Evolutionary conservation across 2,329 filamentous ascomycete genomes (phyloP).

Genomic region (Penicillium sp.): DNA sequence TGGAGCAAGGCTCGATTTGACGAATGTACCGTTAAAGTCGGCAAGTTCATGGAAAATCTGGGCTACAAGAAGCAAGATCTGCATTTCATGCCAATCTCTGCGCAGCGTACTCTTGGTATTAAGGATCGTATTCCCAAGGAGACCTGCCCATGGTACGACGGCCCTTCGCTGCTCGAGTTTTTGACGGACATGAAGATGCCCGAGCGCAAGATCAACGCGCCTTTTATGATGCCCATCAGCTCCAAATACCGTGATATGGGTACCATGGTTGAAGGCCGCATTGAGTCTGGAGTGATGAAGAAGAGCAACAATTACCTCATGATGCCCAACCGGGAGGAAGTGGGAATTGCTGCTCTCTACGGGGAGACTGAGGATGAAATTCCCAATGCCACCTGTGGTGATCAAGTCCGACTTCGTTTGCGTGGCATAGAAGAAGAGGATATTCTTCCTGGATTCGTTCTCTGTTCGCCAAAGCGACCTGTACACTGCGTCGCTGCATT

Average conservation of each 20-base stretch:
- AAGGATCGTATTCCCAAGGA: slow-evolving; percentile 80
- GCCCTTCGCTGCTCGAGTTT: slow-evolving; percentile 89
- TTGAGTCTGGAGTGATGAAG: slow-evolving; percentile 90
- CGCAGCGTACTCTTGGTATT: slow-evolving; percentile 79
- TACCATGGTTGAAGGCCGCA: slow-evolving; percentile 95
- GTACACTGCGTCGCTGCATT: slow-evolving; percentile 88
- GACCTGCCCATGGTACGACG: slow-evolving; percentile 76
- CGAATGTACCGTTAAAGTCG: slow-evolving; percentile 87
- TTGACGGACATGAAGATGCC: slow-evolving; percentile 90
- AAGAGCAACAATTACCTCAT: slow-evolving; percentile 82
- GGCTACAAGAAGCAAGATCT: slow-evolving; percentile 96
- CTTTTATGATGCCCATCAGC: slow-evolving; percentile 98
- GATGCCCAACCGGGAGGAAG: slow-evolving; percentile 88
- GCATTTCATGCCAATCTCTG: slow-evolving; percentile 93
- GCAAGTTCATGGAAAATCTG: slow-evolving; percentile 81
- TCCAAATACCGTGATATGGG: slow-evolving; percentile 97
- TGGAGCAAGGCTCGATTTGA: slow-evolving; percentile 92
- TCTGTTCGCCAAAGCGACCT: slow-evolving; percentile 89
- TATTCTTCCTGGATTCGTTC: slow-evolving; percentile 88
- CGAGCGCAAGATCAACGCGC: slow-evolving; percentile 92
- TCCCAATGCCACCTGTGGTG: slow-evolving; percentile 75
- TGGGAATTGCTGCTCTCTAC: slow-evolving; percentile 80
- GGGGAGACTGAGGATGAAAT: slow-evolving; percentile 97
- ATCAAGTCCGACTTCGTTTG: slow-evolving; percentile 88
- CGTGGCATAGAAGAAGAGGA: slow-evolving; percentile 97